A percentile compares a stretch with the other conserved stretches of the same genome.
phyloP scores from a whole-genome alignment of 345 rosid species.

The Jatropha curcas region DNA sequence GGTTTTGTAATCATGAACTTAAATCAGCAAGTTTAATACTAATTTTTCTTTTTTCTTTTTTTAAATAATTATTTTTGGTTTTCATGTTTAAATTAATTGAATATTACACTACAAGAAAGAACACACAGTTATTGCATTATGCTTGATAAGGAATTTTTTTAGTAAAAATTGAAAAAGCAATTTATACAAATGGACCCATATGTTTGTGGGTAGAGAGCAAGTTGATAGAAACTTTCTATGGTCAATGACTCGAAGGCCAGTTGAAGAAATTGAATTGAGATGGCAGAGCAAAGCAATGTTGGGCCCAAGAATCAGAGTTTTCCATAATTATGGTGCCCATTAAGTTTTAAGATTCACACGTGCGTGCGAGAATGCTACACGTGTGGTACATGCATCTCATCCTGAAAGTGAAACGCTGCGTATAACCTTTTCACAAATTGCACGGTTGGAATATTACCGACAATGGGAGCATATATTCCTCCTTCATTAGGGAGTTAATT shows the following conservation, averaged over 20 bases:
- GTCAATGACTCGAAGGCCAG: background rate
- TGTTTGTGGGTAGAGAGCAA: conserved; percentile 9
- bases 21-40: background rate
- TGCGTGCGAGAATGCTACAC: no score
- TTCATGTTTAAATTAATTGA: no score
- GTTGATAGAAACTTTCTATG: background rate
- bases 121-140: background rate
- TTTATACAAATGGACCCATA: background rate
- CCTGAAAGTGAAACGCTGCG: no score
- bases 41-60: background rate
- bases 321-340: no score
- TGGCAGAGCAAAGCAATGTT: no score
- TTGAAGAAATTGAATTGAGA: background rate
- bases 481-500: background rate
- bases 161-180: background rate
- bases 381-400: no score
- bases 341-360: no score
- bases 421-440: background rate
- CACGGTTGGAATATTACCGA: background rate
- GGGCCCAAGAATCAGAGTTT: no score
- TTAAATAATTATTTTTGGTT: background rate
- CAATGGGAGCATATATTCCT: background rate
- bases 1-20: background rate
- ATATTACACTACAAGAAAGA: background rate
- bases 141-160: background rate